Evolutionary conservation across 345 rosid species (phyloP).

Genomic region (Cardamine occulta): DNA sequence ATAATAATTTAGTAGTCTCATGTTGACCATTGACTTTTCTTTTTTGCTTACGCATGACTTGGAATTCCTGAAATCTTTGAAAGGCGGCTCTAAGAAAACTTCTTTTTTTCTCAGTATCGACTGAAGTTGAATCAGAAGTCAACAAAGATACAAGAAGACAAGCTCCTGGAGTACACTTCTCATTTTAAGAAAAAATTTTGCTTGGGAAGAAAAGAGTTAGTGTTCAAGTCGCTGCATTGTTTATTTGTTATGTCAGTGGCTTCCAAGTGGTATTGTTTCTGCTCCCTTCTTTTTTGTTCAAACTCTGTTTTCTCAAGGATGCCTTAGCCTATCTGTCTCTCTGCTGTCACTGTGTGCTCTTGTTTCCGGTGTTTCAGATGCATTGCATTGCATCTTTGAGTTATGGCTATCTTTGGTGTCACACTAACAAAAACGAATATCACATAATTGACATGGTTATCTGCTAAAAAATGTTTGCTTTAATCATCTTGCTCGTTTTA

Average conservation of each 20-base stretch:
- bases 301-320: background rate
- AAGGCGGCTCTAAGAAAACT: conserved; percentile 7
- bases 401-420: conserved; percentile 10
- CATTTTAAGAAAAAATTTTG: too few relatives aligned
- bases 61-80: conserved; percentile 17
- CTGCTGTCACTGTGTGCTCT: background rate
- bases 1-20: conserved; percentile 23
- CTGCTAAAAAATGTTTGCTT: background rate
- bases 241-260: background rate
- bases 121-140: conserved; percentile 19
- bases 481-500: conserved; percentile 6
- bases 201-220: background rate
- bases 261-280: background rate
- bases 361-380: background rate
- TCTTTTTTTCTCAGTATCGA: background rate
- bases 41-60: conserved; percentile 28
- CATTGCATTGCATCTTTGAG: background rate
- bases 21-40: conserved; percentile 34
- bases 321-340: background rate
- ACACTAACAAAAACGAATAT: background rate
- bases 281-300: background rate
- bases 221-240: conserved; percentile 1
- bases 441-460: background rate
- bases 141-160: conserved; percentile 2
- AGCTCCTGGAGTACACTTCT: background rate